Conservation (phyloP, 1,284 basidiomycete genomes). For the Puccinia novopanici region DNA sequence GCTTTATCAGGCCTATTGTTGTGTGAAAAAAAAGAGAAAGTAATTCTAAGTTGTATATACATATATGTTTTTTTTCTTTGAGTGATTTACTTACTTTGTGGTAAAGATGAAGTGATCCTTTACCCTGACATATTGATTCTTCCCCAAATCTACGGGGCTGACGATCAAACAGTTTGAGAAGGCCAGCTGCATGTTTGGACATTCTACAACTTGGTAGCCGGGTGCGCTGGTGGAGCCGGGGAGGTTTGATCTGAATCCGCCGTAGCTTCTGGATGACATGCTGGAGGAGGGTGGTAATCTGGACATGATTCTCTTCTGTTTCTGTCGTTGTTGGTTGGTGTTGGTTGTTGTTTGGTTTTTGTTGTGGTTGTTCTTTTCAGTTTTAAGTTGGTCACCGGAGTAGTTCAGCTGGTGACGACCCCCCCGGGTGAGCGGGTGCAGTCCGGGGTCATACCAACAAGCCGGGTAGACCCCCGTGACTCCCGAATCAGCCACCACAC, state of each 20-base stretch:
- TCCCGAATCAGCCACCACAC: background rate
- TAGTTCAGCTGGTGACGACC: background rate
- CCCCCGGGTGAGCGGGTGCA: background rate
- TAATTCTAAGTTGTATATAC: background rate
- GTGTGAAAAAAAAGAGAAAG: constrained; percentile 1
- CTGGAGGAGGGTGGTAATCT: constrained; percentile 34
- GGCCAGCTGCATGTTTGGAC: constrained; percentile 46
- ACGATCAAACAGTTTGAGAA: constrained; percentile 51
- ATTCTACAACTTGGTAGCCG: constrained; percentile 47
- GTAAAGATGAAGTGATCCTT: constrained; percentile 72
- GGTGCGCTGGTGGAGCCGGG: background rate
- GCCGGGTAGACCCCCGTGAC: background rate
- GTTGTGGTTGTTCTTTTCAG: background rate
- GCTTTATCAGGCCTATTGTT: constrained; percentile 53
- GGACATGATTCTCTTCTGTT: constrained; percentile 5
- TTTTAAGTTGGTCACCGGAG: background rate
- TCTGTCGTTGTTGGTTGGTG: too few species aligned
- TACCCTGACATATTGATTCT: constrained; percentile 64
- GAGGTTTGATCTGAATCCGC: background rate
- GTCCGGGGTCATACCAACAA: too few species aligned
- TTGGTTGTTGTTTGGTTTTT: too few species aligned
- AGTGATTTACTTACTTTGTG: constrained; percentile 65
- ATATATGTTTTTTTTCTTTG: background rate
- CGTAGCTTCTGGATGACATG: background rate
- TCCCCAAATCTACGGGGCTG: constrained; percentile 34